These are phyloP conservation scores for Hordeum vulgare DNA, from an alignment of 176 grass and related monocot species.

Conservation along the genomic window DNA sequence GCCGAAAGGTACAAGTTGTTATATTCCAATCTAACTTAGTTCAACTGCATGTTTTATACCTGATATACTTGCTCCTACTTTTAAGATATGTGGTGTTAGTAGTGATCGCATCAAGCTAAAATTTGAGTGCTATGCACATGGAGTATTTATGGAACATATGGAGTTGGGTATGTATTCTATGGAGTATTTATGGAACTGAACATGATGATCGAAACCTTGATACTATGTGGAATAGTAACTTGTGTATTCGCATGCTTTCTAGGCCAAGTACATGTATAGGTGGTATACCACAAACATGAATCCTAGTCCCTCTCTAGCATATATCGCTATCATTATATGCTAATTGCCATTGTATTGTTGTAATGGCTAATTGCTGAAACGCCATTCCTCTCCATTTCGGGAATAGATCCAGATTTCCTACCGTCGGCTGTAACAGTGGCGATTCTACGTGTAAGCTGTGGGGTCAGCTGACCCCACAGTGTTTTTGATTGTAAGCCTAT, in stretches of 20 bases:
- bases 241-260: neutral
- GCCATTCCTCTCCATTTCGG: neutral
- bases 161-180: neutral
- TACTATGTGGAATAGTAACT: neutral
- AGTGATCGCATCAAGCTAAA: neutral
- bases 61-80: neutral
- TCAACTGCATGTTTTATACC: neutral
- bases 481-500: no score
- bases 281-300: neutral
- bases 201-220: neutral
- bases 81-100: neutral
- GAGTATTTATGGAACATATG: neutral
- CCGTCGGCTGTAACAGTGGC: neutral
- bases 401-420: neutral
- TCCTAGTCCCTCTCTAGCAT: neutral
- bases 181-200: neutral
- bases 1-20: conserved; percentile 55
- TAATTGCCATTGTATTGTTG: conserved; percentile 7
- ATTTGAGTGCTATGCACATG: neutral
- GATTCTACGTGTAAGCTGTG: no score
- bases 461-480: no score
- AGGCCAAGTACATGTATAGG: neutral
- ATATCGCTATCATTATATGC: conserved; percentile 9
- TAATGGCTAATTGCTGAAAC: neutral
- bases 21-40: neutral